phyloP scores from a whole-genome alignment of 176 grass and related monocot genomes.

The Melocanna baccifera region DNA sequence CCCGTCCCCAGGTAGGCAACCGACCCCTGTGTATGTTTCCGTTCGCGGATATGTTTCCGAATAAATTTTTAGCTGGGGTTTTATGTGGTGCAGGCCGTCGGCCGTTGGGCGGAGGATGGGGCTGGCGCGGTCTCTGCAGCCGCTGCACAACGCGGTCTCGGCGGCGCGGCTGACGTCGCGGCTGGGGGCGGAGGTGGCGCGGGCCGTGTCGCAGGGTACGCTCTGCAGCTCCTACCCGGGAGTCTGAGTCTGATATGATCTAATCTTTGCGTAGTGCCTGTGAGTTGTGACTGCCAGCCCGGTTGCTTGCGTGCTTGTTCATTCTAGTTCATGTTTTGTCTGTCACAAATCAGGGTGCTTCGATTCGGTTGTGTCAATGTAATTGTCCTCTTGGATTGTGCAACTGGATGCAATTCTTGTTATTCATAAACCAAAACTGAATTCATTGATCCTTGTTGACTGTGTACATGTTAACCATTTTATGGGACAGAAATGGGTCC shows the following conservation, averaged over 20 bases:
- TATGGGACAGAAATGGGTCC: background rate
- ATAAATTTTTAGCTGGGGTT: conserved; percentile 2
- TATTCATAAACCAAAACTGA: background rate
- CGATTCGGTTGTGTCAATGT: background rate
- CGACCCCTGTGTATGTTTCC: background rate
- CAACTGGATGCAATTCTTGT: background rate
- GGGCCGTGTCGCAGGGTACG: conserved; percentile 96
- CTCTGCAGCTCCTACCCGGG: conserved; percentile 93
- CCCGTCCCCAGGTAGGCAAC: conserved; percentile 34
- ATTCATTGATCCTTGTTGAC: background rate
- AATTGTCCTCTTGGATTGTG: background rate
- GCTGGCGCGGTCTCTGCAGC: conserved; percentile 57
- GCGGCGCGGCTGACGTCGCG: conserved; percentile 81
- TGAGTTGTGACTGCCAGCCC: conserved; percentile 41
- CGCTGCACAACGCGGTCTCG: conserved; percentile 83
- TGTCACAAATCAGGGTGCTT: background rate
- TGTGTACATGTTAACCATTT: background rate
- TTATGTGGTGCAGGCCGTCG: conserved; percentile 17
- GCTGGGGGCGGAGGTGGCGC: conserved; percentile 70
- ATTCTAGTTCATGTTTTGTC: background rate
- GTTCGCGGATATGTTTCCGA: background rate
- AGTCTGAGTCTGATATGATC: conserved; percentile 81
- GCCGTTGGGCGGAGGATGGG: conserved; percentile 37
- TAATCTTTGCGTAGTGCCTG: conserved; percentile 52
- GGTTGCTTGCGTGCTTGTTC: conserved; percentile 23